Conservation (phyloP, 129 eudicot genomes). For the Pittosporum tobira region DNA sequence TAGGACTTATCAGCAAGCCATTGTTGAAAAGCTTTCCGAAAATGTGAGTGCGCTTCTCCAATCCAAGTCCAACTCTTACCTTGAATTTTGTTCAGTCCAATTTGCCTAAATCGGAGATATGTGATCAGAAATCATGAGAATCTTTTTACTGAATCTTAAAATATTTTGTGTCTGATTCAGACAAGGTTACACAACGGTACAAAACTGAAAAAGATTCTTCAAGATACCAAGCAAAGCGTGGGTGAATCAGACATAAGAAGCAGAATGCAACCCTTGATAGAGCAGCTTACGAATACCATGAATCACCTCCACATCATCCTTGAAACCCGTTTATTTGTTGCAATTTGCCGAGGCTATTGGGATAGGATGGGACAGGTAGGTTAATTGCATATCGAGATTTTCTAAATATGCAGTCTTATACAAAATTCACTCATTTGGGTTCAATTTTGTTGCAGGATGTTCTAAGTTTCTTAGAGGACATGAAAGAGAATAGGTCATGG, state of each 20-base stretch:
- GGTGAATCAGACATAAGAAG: constrained; percentile 55
- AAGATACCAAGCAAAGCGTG: constrained; percentile 58
- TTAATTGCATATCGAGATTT: not conserved
- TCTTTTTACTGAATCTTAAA: not conserved
- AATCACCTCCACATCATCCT: constrained; percentile 56
- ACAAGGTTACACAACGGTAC: constrained; percentile 54
- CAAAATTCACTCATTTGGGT: constrained; percentile 3
- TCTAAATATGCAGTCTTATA: not conserved
- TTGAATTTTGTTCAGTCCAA: not conserved
- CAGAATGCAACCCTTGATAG: constrained; percentile 64
- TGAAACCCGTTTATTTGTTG: constrained; percentile 57
- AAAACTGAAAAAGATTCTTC: constrained; percentile 68
- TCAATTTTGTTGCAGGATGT: constrained; percentile 55
- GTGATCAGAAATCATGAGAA: not conserved
- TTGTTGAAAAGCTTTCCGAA: constrained; percentile 71
- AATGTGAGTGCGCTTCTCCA: constrained; percentile 46
- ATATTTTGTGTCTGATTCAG: constrained; percentile 23
- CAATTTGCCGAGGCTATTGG: constrained; percentile 72
- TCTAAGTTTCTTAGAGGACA: constrained; percentile 65
- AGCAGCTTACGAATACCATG: constrained; percentile 48
- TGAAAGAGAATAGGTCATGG: constrained; percentile 73
- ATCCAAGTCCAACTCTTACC: not conserved
- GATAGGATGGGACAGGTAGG: constrained; percentile 78
- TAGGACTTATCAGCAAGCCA: constrained; percentile 68
- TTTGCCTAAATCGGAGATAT: not conserved